A percentile compares a stretch with the other conserved stretches of the same genome.
Conservation (phyloP, 2,329 filamentous ascomycete species). For the Cordyceps pruinosa region DNA sequence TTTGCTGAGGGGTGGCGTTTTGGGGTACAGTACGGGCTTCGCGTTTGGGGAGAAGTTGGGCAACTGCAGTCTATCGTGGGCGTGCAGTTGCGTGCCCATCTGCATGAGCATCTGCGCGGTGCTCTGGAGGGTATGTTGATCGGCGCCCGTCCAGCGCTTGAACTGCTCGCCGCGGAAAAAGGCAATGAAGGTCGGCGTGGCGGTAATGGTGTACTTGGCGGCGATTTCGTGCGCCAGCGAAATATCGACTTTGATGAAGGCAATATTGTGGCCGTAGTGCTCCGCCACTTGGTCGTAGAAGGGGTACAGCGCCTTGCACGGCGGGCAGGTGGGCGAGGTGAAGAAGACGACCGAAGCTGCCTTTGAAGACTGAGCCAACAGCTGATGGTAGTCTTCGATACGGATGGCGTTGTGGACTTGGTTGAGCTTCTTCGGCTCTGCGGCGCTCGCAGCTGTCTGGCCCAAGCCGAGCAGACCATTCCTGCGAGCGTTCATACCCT, state of each 20-base stretch:
- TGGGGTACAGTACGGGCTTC: slow-evolving; percentile 66
- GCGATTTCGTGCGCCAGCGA: slow-evolving; percentile 58
- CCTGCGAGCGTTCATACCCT: slow-evolving; percentile 44
- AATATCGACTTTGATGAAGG: slow-evolving; percentile 79
- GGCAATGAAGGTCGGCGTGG: slow-evolving; percentile 84
- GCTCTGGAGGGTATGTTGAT: slow-evolving; percentile 57
- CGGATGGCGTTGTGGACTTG: slow-evolving; percentile 55
- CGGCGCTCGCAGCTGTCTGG: slow-evolving; percentile 22
- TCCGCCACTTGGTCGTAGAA: slow-evolving; percentile 72
- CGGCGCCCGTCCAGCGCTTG: slow-evolving; percentile 74
- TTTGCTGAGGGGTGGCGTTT: slow-evolving; percentile 76
- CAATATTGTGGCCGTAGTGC: slow-evolving; percentile 59
- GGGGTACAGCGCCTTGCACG: slow-evolving; percentile 78
- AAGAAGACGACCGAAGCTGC: slow-evolving; percentile 84
- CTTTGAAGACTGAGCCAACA: slow-evolving; percentile 50
- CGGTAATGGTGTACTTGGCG: slow-evolving; percentile 58
- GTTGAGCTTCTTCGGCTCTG: slow-evolving; percentile 19
- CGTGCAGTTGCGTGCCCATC: slow-evolving; percentile 69
- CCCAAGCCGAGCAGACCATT: slow-evolving; percentile 48
- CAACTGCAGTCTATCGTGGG: slow-evolving; percentile 63
- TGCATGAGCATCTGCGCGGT: slow-evolving; percentile 69
- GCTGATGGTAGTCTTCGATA: slow-evolving; percentile 22
- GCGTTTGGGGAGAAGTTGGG: slow-evolving; percentile 60
- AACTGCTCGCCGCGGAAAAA: slow-evolving; percentile 70
- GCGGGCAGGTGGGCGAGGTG: slow-evolving; percentile 78